Evolutionary conservation across 2,329 filamentous ascomycete genomes (phyloP), one percentile per base, ranked within the genome.

Genomic region (Cytospora piceicola): DNA sequence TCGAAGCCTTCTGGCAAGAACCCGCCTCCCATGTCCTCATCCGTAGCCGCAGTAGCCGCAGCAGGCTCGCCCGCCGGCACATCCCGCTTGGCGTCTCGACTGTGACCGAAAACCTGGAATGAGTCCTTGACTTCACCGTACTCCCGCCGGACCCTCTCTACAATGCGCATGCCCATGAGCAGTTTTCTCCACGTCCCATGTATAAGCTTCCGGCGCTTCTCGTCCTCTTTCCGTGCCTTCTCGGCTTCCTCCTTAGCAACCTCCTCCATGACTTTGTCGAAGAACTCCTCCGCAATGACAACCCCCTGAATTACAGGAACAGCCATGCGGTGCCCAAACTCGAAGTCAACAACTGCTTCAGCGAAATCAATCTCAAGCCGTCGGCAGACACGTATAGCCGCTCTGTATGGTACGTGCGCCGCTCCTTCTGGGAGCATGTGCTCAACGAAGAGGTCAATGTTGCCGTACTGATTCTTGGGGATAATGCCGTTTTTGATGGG

Each of bases 281-380:
- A 86, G 70, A 97, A 85, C 76, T 96, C 94, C 68, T 88, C 85
- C 0, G 94, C 92, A 1, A 97, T 86, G 0, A 99, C 93, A 0
- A 97, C 93, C 0, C 94, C 95, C 62, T 92, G 90, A 32, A 98
- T 90, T 0, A 97, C 88, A 0, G 95, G 95, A 0, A 98, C 93
- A 6, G 95, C 95, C 84, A 95, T 94, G 67, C 95, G 90, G 71
- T 95, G 90, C 0, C 94, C 94, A 75, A 98, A 99, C 74, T 99
- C 95, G 75, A 99, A 99, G 1, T 93, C 95, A 0, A 94, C 94
- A 2, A 97, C 95, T 1, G 95, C 95, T 77, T 98, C 95, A 0
- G 95, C 95, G 71, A 89, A 96, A 73, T 97, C 93, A 46, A 98
- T 90, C 4, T 88, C 87, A 0, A 99, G 81, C 68, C 91, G 89